Evolutionary conservation across 2,329 filamentous ascomycete species (phyloP).

Genomic region (Fusarium oligoseptatum): DNA sequence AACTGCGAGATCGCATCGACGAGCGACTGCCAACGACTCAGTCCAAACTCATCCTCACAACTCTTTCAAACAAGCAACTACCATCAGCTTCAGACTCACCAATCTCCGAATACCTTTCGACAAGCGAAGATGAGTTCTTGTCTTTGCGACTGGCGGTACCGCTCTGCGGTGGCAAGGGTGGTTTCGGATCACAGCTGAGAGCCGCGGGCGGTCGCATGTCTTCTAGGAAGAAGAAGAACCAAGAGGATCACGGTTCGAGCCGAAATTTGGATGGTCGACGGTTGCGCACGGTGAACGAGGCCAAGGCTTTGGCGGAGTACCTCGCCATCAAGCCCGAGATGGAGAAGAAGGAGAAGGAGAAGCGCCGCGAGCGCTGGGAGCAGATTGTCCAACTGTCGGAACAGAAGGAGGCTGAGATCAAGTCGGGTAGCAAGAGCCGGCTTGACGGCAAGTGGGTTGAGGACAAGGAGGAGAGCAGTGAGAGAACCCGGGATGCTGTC

Average conservation of each 20-base stretch:
- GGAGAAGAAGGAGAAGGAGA: constrained; percentile 93
- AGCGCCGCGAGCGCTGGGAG: constrained; percentile 86
- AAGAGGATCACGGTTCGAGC: constrained; percentile 90
- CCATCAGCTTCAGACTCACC: constrained; percentile 64
- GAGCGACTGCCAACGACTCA: constrained; percentile 70
- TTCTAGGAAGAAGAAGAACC: constrained; percentile 87
- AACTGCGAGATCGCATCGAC: constrained; percentile 74
- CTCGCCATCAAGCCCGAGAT: constrained; percentile 96
- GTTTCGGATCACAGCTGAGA: constrained; percentile 96
- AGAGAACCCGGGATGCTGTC: constrained; percentile 84
- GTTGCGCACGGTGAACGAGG: constrained; percentile 91
- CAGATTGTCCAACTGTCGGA: constrained; percentile 89
- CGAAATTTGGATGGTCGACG: constrained; percentile 93
- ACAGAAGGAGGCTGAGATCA: constrained; percentile 84
- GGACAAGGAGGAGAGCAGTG: constrained; percentile 89
- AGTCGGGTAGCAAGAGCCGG: constrained; percentile 76
- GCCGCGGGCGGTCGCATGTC: constrained; percentile 99
- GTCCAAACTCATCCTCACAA: constrained; percentile 81
- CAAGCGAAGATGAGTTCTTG: constrained; percentile 75
- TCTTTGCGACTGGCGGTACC: constrained; percentile 84
- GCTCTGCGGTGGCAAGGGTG: constrained; percentile 93
- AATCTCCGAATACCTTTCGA: constrained; percentile 73
- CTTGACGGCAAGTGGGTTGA: constrained; percentile 96
- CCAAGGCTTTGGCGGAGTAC: constrained; percentile 95
- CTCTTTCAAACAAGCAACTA: constrained; percentile 81